Percentiles rank a stretch among this genome's conserved stretches.
phyloP scores from a whole-genome alignment of 805 yeast genomes.

The Saccharomyces jurei region DNA sequence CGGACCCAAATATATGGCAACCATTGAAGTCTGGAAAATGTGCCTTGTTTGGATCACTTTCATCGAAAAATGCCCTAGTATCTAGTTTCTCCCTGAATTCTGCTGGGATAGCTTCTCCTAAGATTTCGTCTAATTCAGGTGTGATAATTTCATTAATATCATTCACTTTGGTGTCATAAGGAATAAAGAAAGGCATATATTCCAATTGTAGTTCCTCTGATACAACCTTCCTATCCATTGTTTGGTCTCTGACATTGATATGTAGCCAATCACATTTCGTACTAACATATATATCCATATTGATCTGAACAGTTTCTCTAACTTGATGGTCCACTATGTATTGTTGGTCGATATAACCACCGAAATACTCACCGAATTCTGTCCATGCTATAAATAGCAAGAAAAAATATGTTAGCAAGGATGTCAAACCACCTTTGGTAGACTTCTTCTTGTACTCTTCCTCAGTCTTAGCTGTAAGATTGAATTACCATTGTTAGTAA shows the following conservation, averaged over 20 bases:
- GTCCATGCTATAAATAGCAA: constrained; percentile 70
- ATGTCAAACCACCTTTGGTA: constrained; percentile 66
- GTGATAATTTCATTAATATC: constrained; percentile 40
- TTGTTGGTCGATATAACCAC: constrained; percentile 72
- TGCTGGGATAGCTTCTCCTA: constrained; percentile 59
- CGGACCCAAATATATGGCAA: constrained; percentile 77
- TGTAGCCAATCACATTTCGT: constrained; percentile 76
- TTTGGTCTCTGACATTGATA: constrained; percentile 67
- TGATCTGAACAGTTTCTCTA: constrained; percentile 53
- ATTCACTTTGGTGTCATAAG: constrained; percentile 40
- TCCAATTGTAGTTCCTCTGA: constrained; percentile 66
- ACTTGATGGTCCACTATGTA: constrained; percentile 64
- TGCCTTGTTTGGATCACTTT: constrained; percentile 22
- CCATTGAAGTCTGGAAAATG: constrained; percentile 52
- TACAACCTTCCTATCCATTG: constrained; percentile 73
- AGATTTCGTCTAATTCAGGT: constrained; percentile 59
- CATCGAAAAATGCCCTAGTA: constrained; percentile 20
- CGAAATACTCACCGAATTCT: constrained; percentile 76
- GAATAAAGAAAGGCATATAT: constrained; percentile 51
- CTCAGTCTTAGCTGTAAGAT: constrained; percentile 51
- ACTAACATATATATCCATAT: constrained; percentile 71
- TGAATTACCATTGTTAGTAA: background rate
- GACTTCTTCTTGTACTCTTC: constrained; percentile 68
- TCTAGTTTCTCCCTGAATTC: constrained; percentile 44
- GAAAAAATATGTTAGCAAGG: constrained; percentile 53